These are phyloP conservation scores for Patellaria atrata DNA, from an alignment of 495 filamentous ascomycete species.

Conservation along the genomic window DNA sequence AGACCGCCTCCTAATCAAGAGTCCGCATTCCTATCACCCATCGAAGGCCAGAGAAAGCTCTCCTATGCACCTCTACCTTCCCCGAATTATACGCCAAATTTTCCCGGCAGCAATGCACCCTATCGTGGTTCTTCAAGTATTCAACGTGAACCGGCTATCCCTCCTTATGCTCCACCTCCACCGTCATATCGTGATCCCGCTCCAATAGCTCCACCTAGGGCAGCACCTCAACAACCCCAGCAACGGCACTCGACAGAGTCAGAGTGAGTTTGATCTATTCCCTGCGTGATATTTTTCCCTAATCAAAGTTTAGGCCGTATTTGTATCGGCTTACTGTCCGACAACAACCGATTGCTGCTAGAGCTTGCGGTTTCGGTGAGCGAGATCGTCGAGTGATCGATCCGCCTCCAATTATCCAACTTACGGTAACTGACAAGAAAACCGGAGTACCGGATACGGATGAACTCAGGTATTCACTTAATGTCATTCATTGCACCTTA, in stretches of 20 bases:
- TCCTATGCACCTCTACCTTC: constrained; percentile 19
- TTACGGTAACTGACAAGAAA: constrained; percentile 55
- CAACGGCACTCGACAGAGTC: constrained; percentile 19
- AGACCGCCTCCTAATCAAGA: constrained; percentile 16
- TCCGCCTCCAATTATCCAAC: constrained; percentile 85
- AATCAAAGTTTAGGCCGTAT: constrained; percentile 15
- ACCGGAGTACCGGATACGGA: constrained; percentile 36
- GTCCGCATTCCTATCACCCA: constrained; percentile 18
- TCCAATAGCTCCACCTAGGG: constrained; percentile 10
- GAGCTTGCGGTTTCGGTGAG: constrained; percentile 90
- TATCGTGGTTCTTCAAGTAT: constrained; percentile 19
- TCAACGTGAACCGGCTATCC: constrained; percentile 12
- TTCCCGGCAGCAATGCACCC: constrained; percentile 17
- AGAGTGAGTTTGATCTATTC: constrained; percentile 1
- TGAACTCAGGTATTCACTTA: constrained; percentile 58
- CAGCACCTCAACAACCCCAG: no score
- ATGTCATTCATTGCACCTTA: constrained; percentile 70
- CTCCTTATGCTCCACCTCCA: constrained; percentile 15
- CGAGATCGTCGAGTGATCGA: constrained; percentile 87
- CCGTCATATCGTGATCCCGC: constrained; percentile 14
- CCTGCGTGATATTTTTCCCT: background rate
- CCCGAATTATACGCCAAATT: constrained; percentile 22
- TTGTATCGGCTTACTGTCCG: constrained; percentile 49
- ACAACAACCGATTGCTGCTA: constrained; percentile 79
- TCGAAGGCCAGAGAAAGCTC: constrained; percentile 17